Base-by-base conservation (phyloP, 73 alveolate genomes). In the Effrenium voratum region DNA sequence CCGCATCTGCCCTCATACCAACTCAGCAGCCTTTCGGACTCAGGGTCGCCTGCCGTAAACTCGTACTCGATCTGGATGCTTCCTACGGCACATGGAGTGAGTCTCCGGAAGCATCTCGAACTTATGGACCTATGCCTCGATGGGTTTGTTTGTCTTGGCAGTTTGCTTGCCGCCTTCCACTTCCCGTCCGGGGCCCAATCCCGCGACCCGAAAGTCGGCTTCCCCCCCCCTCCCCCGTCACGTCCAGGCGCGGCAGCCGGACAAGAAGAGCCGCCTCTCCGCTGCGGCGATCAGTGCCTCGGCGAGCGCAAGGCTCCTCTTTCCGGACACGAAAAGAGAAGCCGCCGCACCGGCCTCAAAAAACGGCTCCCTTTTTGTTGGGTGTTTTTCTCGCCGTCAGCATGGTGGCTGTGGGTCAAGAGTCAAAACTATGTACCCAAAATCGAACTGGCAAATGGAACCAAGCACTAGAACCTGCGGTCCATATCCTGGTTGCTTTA, bases 201-300 rank as follows among this genome's bases (percentile, higher is more conserved):
- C n/a, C n/a, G n/a, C n/a, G n/a, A n/a, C n/a, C n/a, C n/a, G n/a
- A n/a, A n/a, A n/a, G n/a, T n/a, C n/a, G n/a, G n/a, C n/a, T n/a
- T n/a, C n/a, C n/a, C n/a, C n/a, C n/a, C n/a, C n/a, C n/a, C n/a
- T n/a, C n/a, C n/a, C n/a, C n/a, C n/a, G n/a, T n/a, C n/a, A n/a
- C n/a, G n/a, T 86, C 84, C 12, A 88, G 86, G 43, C 46, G 30
- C 95, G 45, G 40, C 95, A 88, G 26, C 95, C 95, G 12, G 84
- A 41, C 2, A 63, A 68, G 43, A 88, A 26, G 63, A 88, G 85
- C 38, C 95, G 47, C 72, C 70, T 16, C 57, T 88, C 95, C 4
- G 95, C 95, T 0, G 95, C 95, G 2, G 80, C 95, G 60, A 88
- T 66, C 50, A 88, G 77, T 15, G 95, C 95, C 95, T 88, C 77